A percentile compares a stretch with the other conserved stretches of the same genome.
phyloP scores from a whole-genome alignment of 352 stramenopile genomes.

The Pythium aristosporum region DNA sequence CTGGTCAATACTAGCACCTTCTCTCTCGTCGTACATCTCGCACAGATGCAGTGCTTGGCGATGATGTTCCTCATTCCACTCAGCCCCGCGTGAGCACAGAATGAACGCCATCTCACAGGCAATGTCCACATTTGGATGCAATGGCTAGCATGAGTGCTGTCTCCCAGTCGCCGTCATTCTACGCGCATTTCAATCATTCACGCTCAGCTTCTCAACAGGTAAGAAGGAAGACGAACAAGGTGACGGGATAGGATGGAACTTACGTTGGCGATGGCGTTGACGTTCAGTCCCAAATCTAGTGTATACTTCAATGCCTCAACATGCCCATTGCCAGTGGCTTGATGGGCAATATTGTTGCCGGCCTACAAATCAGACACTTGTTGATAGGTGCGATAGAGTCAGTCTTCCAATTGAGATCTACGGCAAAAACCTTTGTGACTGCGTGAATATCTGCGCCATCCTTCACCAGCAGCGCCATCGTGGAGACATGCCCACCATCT shows the following conservation, averaged over 20 bases:
- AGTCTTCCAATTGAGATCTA: background rate
- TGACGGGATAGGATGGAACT: background rate
- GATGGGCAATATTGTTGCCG: background rate
- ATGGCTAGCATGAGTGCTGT: background rate
- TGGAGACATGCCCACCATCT: background rate
- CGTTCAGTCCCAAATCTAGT: background rate
- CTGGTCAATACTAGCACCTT: background rate
- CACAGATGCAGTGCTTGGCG: background rate
- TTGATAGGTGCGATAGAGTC: background rate
- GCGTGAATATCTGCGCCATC: background rate
- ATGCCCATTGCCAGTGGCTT: background rate
- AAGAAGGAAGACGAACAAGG: too few species aligned
- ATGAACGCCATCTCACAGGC: conserved; percentile 4
- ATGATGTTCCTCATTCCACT: background rate
- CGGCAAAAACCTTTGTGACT: background rate
- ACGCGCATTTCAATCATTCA: background rate
- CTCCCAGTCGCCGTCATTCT: conserved; percentile 1
- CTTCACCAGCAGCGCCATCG: background rate
- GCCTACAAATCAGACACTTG: background rate
- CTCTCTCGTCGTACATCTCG: background rate
- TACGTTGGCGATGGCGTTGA: conserved; percentile 4
- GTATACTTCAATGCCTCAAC: background rate
- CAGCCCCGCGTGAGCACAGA: background rate
- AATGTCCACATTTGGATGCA: background rate
- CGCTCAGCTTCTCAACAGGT: too few species aligned